Conservation (phyloP, 768 basidiomycete species). For the Leccinum longicurvipes region DNA sequence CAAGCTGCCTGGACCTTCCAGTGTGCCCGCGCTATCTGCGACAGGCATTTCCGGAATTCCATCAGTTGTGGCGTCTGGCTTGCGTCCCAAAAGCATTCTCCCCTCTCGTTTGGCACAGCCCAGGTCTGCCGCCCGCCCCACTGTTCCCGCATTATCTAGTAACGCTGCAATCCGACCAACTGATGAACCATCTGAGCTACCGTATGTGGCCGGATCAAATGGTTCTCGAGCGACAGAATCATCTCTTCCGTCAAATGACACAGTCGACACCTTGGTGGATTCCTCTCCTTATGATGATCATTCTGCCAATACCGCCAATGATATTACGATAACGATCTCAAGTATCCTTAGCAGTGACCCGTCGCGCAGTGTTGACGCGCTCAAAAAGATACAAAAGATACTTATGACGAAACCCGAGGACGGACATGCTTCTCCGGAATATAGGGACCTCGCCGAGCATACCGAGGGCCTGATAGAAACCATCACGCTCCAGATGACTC, state of each 20-base stretch:
- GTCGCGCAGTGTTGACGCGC: constrained; percentile 80
- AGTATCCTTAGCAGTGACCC: constrained; percentile 88
- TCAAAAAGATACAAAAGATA: constrained; percentile 90
- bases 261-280: constrained; percentile 35
- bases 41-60: constrained; percentile 25
- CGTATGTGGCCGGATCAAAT: constrained; percentile 22
- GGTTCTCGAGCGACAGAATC: constrained; percentile 13
- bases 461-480: constrained; percentile 86
- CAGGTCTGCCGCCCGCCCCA: constrained; percentile 41
- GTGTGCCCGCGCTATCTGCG: constrained; percentile 10
- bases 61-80: constrained; percentile 36
- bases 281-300: constrained; percentile 23
- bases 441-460: constrained; percentile 75
- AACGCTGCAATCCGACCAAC: constrained; percentile 19
- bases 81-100: constrained; percentile 62
- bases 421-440: constrained; percentile 63
- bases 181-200: constrained; percentile 32
- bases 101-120: constrained; percentile 75
- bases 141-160: constrained; percentile 18
- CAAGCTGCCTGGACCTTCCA: constrained; percentile 38
- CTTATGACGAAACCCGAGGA: constrained; percentile 73
- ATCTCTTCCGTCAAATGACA: constrained; percentile 20
- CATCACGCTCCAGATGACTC: constrained; percentile 86
- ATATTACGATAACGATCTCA: constrained; percentile 79
- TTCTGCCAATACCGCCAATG: constrained; percentile 37